Conservation (phyloP, 2,329 filamentous ascomycete genomes). For the Leptosphaerulina australis region DNA sequence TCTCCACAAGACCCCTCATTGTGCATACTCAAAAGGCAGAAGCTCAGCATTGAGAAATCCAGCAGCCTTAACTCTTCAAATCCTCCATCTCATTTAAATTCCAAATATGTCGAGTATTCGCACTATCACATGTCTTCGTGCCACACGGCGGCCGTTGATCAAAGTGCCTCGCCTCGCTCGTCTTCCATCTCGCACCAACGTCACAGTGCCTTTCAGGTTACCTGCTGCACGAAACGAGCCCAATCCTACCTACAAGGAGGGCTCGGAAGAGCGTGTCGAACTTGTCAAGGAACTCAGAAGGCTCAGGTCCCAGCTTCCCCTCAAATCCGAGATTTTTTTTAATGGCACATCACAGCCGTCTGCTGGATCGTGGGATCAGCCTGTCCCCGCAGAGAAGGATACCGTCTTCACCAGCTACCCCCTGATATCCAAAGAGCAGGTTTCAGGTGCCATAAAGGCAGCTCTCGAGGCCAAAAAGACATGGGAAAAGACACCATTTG, state of each 20-base stretch:
- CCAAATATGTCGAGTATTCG: constrained; percentile 25
- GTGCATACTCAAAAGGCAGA: constrained; percentile 20
- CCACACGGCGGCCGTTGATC: constrained; percentile 20
- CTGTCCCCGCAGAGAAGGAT: constrained; percentile 60
- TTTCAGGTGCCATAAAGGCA: constrained; percentile 76
- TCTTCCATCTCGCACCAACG: constrained; percentile 32
- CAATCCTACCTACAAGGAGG: constrained; percentile 38
- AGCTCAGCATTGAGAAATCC: constrained; percentile 4
- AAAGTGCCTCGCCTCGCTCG: constrained; percentile 17
- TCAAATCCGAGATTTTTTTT: constrained; percentile 35
- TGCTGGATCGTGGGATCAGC: constrained; percentile 34
- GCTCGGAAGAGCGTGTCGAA: constrained; percentile 34
- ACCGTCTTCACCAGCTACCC: constrained; percentile 79
- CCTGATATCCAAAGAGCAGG: constrained; percentile 74
- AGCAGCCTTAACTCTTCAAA: constrained; percentile 8
- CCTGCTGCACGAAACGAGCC: constrained; percentile 39
- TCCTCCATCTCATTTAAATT: constrained; percentile 1
- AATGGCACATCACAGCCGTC: constrained; percentile 35
- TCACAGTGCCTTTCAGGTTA: constrained; percentile 38
- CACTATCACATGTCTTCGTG: constrained; percentile 22
- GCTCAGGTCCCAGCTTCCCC: constrained; percentile 35
- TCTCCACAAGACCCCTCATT: constrained; percentile 19
- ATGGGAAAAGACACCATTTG: constrained; percentile 86
- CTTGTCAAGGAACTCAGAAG: constrained; percentile 34
- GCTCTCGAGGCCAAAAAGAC: constrained; percentile 80